phyloP scores from a whole-genome alignment of 208 protist species.

The Entamoeba histolytica region DNA sequence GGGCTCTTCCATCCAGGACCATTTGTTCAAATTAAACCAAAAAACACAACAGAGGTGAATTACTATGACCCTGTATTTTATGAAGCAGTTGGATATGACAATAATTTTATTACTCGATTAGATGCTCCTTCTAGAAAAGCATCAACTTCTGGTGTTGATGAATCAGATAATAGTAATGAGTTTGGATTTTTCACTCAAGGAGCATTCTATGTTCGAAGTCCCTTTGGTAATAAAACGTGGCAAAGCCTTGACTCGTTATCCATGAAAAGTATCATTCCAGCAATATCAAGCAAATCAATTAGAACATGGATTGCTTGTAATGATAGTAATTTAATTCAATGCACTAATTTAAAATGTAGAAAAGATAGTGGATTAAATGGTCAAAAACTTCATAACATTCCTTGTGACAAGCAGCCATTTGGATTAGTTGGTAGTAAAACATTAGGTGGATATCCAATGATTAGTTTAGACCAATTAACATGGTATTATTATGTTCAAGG shows the following conservation, averaged over 20 bases:
- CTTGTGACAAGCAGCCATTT: neutral
- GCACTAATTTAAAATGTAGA: neutral
- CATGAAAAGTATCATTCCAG: neutral
- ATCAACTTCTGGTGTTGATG: neutral
- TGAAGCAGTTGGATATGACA: neutral
- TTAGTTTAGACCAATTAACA: neutral
- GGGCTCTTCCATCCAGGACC: neutral
- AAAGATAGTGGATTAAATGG: neutral
- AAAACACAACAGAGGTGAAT: neutral
- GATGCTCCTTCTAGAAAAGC: neutral
- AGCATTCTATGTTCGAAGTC: neutral
- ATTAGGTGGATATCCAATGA: neutral
- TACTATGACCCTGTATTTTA: neutral
- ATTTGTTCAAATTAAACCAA: neutral
- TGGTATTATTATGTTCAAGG: neutral
- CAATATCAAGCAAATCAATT: neutral
- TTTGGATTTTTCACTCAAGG: neutral
- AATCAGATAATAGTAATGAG: neutral
- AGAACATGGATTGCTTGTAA: neutral
- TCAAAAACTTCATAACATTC: neutral
- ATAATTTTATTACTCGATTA: neutral
- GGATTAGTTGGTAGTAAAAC: neutral
- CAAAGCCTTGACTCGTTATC: neutral
- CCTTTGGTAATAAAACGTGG: neutral
- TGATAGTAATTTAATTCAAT: neutral